Evolutionary conservation across 163 green algal genomes (phyloP).

Genomic region (Scenedesmus sp.): DNA sequence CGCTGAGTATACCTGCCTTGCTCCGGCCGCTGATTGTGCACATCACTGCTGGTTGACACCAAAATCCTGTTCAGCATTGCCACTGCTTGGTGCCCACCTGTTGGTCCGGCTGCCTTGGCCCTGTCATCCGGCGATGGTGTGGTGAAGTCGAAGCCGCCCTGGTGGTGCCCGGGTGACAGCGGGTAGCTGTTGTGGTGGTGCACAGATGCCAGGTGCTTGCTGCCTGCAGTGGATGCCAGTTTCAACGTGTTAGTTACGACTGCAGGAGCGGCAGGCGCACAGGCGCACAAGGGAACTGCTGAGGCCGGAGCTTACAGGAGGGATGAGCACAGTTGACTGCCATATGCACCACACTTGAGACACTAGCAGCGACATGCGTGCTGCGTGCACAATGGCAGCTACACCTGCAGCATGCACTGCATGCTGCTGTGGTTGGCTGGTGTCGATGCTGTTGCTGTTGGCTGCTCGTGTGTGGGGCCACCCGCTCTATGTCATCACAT

Average conservation of each 20-base stretch:
- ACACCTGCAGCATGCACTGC: background rate
- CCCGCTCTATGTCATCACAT: too few species aligned
- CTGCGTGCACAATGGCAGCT: too few species aligned
- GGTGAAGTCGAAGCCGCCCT: conserved; percentile 77
- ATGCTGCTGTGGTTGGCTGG: background rate
- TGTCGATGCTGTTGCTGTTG: background rate
- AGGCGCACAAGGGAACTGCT: too few species aligned
- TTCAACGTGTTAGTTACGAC: background rate
- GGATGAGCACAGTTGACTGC: too few species aligned
- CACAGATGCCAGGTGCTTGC: background rate
- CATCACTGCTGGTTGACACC: background rate
- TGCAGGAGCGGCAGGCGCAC: background rate
- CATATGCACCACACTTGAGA: too few species aligned
- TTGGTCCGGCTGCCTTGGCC: conserved; percentile 49
- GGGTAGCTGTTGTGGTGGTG: conserved; percentile 23
- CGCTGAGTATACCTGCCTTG: background rate
- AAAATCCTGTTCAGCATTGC: background rate
- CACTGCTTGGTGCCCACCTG: background rate
- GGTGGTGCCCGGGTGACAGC: conserved; percentile 45
- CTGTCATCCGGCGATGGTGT: conserved; percentile 82
- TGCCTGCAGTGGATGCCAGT: background rate
- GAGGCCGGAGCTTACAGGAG: too few species aligned
- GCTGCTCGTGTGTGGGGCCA: too few species aligned
- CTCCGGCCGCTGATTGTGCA: background rate
- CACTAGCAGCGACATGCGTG: too few species aligned